Conservation (phyloP, 2,329 filamentous ascomycete genomes). For the Alternaria sp. region DNA sequence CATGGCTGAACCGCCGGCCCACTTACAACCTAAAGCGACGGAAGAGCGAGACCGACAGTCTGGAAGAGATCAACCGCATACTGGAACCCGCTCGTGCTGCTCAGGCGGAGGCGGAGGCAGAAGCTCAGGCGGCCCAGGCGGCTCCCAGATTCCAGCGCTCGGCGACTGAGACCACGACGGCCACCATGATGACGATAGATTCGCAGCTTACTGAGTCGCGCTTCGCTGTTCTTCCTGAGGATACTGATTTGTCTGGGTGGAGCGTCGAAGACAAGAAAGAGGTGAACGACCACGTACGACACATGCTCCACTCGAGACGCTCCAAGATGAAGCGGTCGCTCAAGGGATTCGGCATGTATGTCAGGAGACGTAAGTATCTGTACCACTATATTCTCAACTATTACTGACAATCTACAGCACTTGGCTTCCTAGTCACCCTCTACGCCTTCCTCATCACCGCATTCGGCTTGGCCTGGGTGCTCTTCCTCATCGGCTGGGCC, state of each 20-base stretch:
- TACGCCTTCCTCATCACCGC: constrained; percentile 84
- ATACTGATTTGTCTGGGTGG: constrained; percentile 76
- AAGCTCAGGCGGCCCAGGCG: constrained; percentile 12
- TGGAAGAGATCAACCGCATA: constrained; percentile 38
- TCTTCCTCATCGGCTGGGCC: constrained; percentile 91
- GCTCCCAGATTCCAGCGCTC: constrained; percentile 33
- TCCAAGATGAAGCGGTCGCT: constrained; percentile 79
- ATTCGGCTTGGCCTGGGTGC: constrained; percentile 85
- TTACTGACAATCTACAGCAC: constrained; percentile 53
- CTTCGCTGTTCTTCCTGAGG: constrained; percentile 81
- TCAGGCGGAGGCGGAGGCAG: constrained; percentile 19
- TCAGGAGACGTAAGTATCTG: constrained; percentile 66
- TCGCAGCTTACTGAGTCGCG: constrained; percentile 72
- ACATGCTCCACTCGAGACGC: constrained; percentile 83
- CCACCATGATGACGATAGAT: constrained; percentile 64
- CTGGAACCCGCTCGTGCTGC: constrained; percentile 28
- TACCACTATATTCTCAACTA: not conserved
- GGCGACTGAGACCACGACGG: constrained; percentile 32
- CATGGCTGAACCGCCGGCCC: constrained; percentile 76
- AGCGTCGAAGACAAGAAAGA: constrained; percentile 73
- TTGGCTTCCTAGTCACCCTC: constrained; percentile 83
- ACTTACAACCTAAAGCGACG: constrained; percentile 74
- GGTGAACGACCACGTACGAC: constrained; percentile 84
- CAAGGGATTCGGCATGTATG: constrained; percentile 82
- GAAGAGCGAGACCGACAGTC: constrained; percentile 44